phyloP scores from a whole-genome alignment of 805 yeast species.

The Maudiozyma turicensis region DNA sequence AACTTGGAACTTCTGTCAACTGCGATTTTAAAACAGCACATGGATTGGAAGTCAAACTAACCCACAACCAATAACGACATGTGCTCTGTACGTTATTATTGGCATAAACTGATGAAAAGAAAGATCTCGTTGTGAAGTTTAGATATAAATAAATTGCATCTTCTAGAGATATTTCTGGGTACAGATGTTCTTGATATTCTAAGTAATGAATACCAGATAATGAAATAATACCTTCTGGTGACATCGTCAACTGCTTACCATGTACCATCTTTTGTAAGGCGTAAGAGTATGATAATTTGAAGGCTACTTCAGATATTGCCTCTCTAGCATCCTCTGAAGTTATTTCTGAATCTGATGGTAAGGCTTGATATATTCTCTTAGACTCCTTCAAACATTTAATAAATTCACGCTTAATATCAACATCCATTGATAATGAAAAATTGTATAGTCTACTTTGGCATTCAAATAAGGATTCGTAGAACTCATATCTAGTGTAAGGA shows the following conservation, averaged over 20 bases:
- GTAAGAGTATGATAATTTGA: constrained; percentile 31
- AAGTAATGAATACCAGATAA: constrained; percentile 18
- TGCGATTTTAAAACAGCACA: constrained; percentile 11
- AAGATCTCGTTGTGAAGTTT: constrained; percentile 34
- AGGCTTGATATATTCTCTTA: constrained; percentile 32
- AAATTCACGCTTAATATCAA: constrained; percentile 41
- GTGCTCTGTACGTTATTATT: constrained; percentile 23
- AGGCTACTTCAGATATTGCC: constrained; percentile 29
- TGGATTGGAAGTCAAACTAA: constrained; percentile 20
- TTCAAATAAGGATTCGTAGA: constrained; percentile 22
- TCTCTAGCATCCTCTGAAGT: constrained; percentile 25
- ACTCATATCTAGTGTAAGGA: constrained; percentile 16
- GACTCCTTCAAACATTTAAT: constrained; percentile 30
- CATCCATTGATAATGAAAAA: constrained; percentile 56
- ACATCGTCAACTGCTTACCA: constrained; percentile 23
- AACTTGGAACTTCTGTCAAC: constrained; percentile 23
- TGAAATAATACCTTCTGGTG: constrained; percentile 28
- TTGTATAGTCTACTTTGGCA: constrained; percentile 35
- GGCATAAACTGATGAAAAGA: constrained; percentile 17
- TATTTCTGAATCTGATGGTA: constrained; percentile 24
- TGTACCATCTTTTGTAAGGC: constrained; percentile 23
- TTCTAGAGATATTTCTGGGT: constrained; percentile 11
- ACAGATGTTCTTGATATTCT: constrained; percentile 13
- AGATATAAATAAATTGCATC: constrained; percentile 35
- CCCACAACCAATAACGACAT: constrained; percentile 32